Base-by-base conservation (phyloP, 2,329 filamentous ascomycete genomes). In the Amauroascus verrucosus region DNA sequence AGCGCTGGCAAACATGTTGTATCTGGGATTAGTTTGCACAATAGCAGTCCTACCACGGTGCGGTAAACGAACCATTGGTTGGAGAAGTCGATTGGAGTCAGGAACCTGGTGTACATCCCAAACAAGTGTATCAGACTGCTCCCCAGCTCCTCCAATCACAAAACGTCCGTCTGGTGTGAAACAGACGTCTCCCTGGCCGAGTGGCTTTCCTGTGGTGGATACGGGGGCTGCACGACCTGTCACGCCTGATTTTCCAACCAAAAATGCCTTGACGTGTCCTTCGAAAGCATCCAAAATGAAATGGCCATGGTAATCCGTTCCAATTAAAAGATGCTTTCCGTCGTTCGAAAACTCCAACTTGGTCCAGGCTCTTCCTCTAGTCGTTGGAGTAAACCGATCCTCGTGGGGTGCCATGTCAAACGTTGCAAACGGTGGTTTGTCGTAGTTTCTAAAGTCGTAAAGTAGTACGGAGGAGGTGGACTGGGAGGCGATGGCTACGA, bases 341-440 rank as follows among this genome's bases (percentile, higher is more conserved):
- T 98, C 93, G 63, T 98, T 98, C 54, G 88, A 93, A 66, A 98
- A 97, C 63, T 95, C 89, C 40, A 98, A 77, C 61, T 86, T 89
- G 1, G 87, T 93, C 93, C 93, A 98, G 60, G 67, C 69, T 43
- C 71, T 64, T 33, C 71, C 71, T 26, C 72, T 75, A 47, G 71
- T 76, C 43, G 71, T 75, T 46, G 69, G 72, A 37, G 68, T 78
- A 57, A 67, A 76, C 62, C 70, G 65, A 60, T 85, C 82, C 46
- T 83, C 78, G 5, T 75, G 69, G 62, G 63, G 71, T 56, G 63
- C 72, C 65, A 97, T 75, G 64, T 97, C 91, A 63, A 97, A 93
- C 7, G 80, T 86, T 9, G 84, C 79, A 63, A 98, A 94, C 0
- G 93, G 93, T 3, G 85, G 82, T 68, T 93, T 95, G 68, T 95